These are phyloP conservation scores for Mycena sanguinolenta DNA, from an alignment of 768 basidiomycete species.

Conservation along the genomic window DNA sequence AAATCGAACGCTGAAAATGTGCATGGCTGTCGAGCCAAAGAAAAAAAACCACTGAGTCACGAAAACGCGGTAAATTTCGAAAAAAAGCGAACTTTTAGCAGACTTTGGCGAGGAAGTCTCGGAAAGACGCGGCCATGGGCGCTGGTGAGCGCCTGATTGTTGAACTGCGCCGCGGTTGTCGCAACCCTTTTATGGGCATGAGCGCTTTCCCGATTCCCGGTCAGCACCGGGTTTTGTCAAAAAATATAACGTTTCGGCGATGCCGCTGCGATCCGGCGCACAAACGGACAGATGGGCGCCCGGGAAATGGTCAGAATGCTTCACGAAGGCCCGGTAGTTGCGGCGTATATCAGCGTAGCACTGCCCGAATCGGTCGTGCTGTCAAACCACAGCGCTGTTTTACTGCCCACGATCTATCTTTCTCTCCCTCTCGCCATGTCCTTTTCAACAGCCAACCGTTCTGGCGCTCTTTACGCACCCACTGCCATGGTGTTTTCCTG, in stretches of 20 bases:
- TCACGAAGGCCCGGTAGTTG: neutral
- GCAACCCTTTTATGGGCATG: neutral
- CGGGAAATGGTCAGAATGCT: neutral
- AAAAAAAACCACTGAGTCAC: no score
- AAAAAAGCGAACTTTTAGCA: no score
- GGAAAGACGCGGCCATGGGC: constrained; percentile 4
- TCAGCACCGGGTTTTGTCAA: neutral
- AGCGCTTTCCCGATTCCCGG: neutral
- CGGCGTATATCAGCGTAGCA: constrained; percentile 3
- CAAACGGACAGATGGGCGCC: neutral
- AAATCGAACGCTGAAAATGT: neutral
- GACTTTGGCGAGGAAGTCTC: no score
- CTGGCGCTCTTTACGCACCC: neutral
- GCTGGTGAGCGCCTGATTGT: constrained; percentile 8
- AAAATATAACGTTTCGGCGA: neutral
- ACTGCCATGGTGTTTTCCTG: no score
- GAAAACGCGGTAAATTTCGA: no score
- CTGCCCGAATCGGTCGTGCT: neutral
- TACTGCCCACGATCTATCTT: neutral
- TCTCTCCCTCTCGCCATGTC: neutral
- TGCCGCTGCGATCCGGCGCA: neutral
- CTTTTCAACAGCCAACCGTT: neutral
- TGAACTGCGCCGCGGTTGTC: neutral
- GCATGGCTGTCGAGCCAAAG: neutral
- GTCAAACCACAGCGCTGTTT: constrained; percentile 7